A percentile compares a stretch with the other conserved stretches of the same genome.
phyloP scores from a whole-genome alignment of 768 basidiomycete species.

The Trametes elegans region DNA sequence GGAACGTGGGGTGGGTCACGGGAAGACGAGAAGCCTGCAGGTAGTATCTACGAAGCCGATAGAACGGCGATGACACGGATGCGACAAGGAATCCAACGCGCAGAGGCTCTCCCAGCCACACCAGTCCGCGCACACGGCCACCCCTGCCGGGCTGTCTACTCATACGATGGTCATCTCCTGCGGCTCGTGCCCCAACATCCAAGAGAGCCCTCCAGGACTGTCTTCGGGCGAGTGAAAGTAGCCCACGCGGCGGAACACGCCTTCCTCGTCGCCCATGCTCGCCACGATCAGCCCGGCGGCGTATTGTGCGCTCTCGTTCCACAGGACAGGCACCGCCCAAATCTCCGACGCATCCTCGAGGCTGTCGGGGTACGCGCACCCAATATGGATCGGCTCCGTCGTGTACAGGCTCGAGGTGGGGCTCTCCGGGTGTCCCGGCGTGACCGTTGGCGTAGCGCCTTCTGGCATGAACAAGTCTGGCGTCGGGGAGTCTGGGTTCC shows the following conservation, averaged over 20 bases:
- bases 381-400: background rate
- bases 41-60: too few relatives aligned
- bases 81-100: too few relatives aligned
- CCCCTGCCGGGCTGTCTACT: background rate
- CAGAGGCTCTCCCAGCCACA: background rate
- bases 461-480: background rate
- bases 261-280: background rate
- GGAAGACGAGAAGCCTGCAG: too few relatives aligned
- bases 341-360: background rate
- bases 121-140: background rate
- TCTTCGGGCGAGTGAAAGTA: background rate
- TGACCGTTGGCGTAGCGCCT: too few relatives aligned
- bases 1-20: too few relatives aligned
- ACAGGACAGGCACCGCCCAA: slow-evolving; percentile 1
- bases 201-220: background rate
- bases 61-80: too few relatives aligned
- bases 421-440: background rate
- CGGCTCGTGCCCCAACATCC: background rate
- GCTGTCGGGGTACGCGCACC: slow-evolving; percentile 5
- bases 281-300: slow-evolving; percentile 7
- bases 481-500: background rate
- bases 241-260: background rate
- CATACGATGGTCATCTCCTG: background rate
- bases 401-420: background rate
- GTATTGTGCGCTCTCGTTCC: slow-evolving; percentile 1